phyloP scores from a whole-genome alignment of 352 stramenopile species.

The Phytopythium mirpurense region DNA sequence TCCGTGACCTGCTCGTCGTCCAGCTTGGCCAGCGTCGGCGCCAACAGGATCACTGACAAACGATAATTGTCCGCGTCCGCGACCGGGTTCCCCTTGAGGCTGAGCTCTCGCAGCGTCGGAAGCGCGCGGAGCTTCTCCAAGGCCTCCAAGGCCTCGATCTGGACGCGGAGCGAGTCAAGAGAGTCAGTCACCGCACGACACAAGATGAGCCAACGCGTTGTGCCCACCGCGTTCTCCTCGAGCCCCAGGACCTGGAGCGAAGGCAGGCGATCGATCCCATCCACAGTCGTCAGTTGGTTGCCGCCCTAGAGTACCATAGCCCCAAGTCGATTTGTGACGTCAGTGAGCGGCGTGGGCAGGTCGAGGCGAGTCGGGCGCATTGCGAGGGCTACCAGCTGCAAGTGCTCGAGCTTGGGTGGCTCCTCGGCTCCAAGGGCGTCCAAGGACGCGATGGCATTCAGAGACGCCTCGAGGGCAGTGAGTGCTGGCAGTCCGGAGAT shows the following conservation, averaged over 20 bases:
- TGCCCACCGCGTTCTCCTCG: conserved; percentile 58
- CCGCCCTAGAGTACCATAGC: conserved; percentile 36
- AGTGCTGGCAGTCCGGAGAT: conserved; percentile 41
- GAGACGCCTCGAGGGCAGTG: conserved; percentile 44
- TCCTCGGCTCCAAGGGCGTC: conserved; percentile 27
- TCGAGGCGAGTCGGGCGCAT: no score
- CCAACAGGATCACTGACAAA: conserved; percentile 40
- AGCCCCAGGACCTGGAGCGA: conserved; percentile 37
- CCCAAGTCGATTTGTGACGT: neutral
- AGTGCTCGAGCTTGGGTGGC: conserved; percentile 35
- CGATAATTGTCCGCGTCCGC: conserved; percentile 53
- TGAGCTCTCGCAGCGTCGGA: conserved; percentile 32
- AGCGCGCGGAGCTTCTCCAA: conserved; percentile 43
- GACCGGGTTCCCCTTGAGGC: conserved; percentile 50
- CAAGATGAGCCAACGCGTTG: neutral
- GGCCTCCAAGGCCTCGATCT: conserved; percentile 51
- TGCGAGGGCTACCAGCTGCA: conserved; percentile 37
- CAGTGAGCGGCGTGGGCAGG: no score
- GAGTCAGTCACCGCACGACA: neutral
- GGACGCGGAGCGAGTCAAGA: neutral
- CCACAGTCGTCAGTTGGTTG: conserved; percentile 57
- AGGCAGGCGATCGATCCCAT: conserved; percentile 43
- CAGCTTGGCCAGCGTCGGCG: conserved; percentile 51
- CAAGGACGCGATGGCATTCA: conserved; percentile 50
- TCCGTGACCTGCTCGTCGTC: conserved; percentile 50